These are phyloP conservation scores for Torulaspora gathmanii DNA, from an alignment of 805 yeast genomes.

Conservation along the genomic window DNA sequence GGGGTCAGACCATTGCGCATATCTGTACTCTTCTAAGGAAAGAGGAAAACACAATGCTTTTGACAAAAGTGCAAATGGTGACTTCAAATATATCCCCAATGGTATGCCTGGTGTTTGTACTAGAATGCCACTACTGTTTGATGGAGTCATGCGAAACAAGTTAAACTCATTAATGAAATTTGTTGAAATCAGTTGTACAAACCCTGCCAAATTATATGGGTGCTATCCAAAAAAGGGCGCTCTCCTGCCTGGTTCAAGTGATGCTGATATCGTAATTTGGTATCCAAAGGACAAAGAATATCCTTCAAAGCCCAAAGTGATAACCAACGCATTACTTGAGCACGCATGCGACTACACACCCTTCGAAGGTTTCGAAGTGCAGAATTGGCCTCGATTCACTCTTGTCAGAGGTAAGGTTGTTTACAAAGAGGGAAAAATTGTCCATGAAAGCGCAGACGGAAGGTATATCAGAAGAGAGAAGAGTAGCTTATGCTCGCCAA, in stretches of 20 bases:
- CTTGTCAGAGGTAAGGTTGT: constrained; percentile 38
- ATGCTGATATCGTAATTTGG: constrained; percentile 49
- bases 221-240: constrained; percentile 40
- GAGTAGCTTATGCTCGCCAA: constrained; percentile 11
- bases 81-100: constrained; percentile 44
- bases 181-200: constrained; percentile 44
- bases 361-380: constrained; percentile 38
- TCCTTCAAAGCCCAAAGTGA: constrained; percentile 13
- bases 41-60: constrained; percentile 43
- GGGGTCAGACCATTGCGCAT: constrained; percentile 46
- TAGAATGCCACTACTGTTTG: constrained; percentile 41
- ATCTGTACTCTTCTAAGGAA: constrained; percentile 38
- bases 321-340: constrained; percentile 32
- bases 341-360: constrained; percentile 41
- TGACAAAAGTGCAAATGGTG: constrained; percentile 36
- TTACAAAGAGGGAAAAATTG: constrained; percentile 32
- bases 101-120: constrained; percentile 50
- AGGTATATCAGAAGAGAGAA: constrained; percentile 13
- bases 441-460: constrained; percentile 15
- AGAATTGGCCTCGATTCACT: constrained; percentile 47
- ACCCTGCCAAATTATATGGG: constrained; percentile 46
- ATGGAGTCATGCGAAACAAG: constrained; percentile 42
- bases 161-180: constrained; percentile 39
- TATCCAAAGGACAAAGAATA: constrained; percentile 38
- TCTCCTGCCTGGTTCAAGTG: constrained; percentile 41